Evolutionary conservation across 371 early-diverging fungal genomes (phyloP).

Genomic region (Mortierella sp.): DNA sequence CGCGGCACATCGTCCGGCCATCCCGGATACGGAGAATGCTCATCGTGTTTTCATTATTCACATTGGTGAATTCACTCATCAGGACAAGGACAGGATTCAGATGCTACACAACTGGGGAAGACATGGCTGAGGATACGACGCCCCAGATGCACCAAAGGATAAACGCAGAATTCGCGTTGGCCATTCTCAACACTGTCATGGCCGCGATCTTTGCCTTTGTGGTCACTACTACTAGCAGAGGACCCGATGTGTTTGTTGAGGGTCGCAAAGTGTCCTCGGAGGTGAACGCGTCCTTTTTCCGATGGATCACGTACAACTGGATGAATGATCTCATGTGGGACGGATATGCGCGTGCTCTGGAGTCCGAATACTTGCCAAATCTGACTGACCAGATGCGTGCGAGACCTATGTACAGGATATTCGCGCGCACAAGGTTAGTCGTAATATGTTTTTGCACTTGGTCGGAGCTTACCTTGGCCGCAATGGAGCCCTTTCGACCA

Average conservation of each 20-base stretch:
- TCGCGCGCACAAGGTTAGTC: constrained; percentile 39
- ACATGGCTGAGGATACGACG: constrained; percentile 5
- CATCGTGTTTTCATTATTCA: constrained; percentile 36
- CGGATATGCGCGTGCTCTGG: constrained; percentile 41
- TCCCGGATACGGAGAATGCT: constrained; percentile 53
- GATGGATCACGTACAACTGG: constrained; percentile 52
- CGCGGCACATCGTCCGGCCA: constrained; percentile 45
- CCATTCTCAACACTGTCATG: constrained; percentile 25
- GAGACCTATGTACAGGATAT: constrained; percentile 41
- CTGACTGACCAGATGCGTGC: constrained; percentile 50
- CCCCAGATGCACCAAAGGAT: constrained; percentile 14
- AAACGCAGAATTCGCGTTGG: constrained; percentile 21
- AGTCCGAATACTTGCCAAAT: constrained; percentile 34
- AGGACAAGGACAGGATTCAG: constrained; percentile 31
- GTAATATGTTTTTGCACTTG: not conserved
- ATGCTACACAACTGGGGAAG: constrained; percentile 4
- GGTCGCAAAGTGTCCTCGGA: constrained; percentile 38
- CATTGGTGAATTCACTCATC: constrained; percentile 28
- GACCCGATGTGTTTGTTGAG: constrained; percentile 43
- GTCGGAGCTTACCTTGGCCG: too few relatives aligned
- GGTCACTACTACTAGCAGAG: constrained; percentile 26
- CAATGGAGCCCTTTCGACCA: constrained; percentile 1
- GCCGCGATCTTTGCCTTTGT: constrained; percentile 28
- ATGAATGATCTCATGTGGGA: constrained; percentile 50
- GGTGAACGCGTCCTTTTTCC: constrained; percentile 42